phyloP scores from a whole-genome alignment of 2,329 filamentous ascomycete species.

The Aspergillus fijiensis region DNA sequence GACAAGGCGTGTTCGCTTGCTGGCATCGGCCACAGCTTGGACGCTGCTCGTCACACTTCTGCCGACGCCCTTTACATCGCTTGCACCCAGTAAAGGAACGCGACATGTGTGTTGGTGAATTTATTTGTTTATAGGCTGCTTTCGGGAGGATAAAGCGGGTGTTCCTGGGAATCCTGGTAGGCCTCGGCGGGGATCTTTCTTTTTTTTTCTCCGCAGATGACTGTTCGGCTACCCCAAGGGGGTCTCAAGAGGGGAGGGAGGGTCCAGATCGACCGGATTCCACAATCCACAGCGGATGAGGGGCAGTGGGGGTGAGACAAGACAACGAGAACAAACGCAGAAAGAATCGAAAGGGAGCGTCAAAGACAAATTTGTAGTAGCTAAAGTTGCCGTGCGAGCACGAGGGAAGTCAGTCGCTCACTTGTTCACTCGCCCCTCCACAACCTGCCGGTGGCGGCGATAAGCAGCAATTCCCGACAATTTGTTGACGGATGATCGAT shows the following conservation, averaged over 20 bases:
- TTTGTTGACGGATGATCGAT: not conserved
- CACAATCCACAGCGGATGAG: not conserved
- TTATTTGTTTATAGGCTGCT: not conserved
- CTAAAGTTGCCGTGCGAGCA: not conserved
- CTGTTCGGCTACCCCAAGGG: constrained; percentile 4
- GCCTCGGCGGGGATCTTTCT: not conserved
- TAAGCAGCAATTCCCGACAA: not conserved
- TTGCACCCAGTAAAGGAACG: constrained; percentile 46
- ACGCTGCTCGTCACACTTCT: constrained; percentile 48
- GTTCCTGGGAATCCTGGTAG: not conserved
- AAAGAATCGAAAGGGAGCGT: not conserved
- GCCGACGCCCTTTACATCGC: constrained; percentile 45
- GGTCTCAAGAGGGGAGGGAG: not conserved
- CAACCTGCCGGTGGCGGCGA: not conserved
- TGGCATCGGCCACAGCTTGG: constrained; percentile 44
- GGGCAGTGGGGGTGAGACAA: not conserved
- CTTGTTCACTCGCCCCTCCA: not conserved
- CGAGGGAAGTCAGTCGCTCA: not conserved
- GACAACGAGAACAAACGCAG: not conserved
- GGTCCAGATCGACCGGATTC: constrained; percentile 1
- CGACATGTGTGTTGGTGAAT: constrained; percentile 31
- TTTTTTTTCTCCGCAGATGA: constrained; percentile 11
- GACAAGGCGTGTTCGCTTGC: constrained; percentile 38
- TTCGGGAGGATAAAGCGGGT: not conserved
- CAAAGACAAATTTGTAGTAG: not conserved